Base-by-base conservation (phyloP, 805 yeast genomes). In the Kazachstania viticola region DNA sequence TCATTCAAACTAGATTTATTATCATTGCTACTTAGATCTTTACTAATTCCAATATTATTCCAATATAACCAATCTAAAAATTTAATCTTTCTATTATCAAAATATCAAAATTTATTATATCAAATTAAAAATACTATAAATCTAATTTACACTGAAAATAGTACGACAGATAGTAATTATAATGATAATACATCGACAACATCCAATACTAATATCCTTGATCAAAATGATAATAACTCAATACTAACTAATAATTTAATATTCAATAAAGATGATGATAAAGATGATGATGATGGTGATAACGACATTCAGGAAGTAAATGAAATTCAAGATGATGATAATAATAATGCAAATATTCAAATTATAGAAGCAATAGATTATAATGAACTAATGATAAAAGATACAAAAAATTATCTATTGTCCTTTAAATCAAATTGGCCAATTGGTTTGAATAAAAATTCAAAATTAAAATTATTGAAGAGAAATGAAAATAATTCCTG, bases 21-120 rank as follows among this genome's bases (percentile, higher is more conserved):
- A 18, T 76, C 85, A 0, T 49, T 79, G 9, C 25, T 79, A n/a
- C 39, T 78, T 4, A 60, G 80, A 32, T 58, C 79, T 1, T 49
- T 77, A 3, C 62, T 75, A 30, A 70, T 69, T 16, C 63, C 74
- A 4, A 56, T 71, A 3, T 49, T 68, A n/a, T 63, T 73, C 28
- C 47, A 61, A 41, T 75, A 73, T 5, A 53, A 54, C 16, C 71
- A 73, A 19, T 67, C 78, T 2, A 52, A 74, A 34, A 66, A 73
- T 49, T 54, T 78, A 37, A 45, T 77, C 7, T 75, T 64, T 44
- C 60, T 71, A 0, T 45, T 79, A 6, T 38, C 56, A 4, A 58
- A 60, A 25, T 59, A 62, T 40, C 62, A 57, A 32, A 44, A 41
- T 15, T 37, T 59, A 5, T 40, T 61, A 14, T 21, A 37, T n/a